A percentile compares a stretch with the other conserved stretches of the same genome.
These are phyloP conservation scores for Mortierella sp. DNA, from an alignment of 371 early-diverging fungal species.

Conservation along the genomic window DNA sequence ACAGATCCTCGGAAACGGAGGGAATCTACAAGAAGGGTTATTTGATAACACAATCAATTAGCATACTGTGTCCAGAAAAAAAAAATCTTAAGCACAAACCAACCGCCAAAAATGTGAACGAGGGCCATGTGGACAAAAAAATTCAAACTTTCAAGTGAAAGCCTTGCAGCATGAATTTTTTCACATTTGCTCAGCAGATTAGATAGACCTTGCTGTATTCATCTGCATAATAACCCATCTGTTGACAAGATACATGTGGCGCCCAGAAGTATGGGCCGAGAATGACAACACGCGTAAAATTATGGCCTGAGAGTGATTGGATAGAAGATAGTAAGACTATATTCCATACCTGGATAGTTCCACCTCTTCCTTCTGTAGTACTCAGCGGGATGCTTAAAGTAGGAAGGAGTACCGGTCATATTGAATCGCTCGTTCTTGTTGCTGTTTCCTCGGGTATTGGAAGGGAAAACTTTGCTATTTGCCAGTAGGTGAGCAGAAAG, in stretches of 20 bases:
- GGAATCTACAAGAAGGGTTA: slow-evolving; percentile 20
- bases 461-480: not conserved
- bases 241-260: no score
- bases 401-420: slow-evolving; percentile 24
- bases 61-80: not conserved
- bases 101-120: not conserved
- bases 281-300: no score
- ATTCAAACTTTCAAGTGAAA: no score
- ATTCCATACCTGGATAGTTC: slow-evolving; percentile 49
- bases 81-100: no score
- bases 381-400: slow-evolving; percentile 49
- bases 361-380: slow-evolving; percentile 40
- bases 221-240: no score
- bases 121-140: slow-evolving; percentile 10
- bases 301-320: not conserved
- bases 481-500: not conserved
- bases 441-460: not conserved
- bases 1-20: slow-evolving; percentile 49
- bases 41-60: not conserved
- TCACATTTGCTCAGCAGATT: no score
- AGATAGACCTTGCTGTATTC: no score
- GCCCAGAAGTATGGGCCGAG: not conserved
- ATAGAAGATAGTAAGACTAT: not conserved
- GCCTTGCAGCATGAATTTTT: no score
- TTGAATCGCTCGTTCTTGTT: not conserved